Base-by-base conservation (phyloP, 2,329 filamentous ascomycete genomes). In the Penicillium sclerotigenum region DNA sequence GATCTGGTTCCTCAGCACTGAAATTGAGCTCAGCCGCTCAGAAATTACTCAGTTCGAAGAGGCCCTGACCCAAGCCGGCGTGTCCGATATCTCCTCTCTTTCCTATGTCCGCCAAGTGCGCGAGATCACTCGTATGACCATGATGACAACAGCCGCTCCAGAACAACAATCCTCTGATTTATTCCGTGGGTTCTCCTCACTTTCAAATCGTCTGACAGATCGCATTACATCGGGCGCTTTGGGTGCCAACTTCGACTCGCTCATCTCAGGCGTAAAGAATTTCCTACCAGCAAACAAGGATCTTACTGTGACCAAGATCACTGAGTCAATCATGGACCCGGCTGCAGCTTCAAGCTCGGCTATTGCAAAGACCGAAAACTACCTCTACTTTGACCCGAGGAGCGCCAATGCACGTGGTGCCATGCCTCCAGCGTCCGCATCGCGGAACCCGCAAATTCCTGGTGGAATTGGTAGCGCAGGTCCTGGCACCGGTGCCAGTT, bases 311-410 rank as follows among this genome's bases (percentile, higher is more conserved):
- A 99, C 95, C 54, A 97, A 97, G 76, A 97, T 99, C 70, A 93
- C 94, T 38, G 94, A 99, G 74, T 96, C 91, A 1, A 87, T 99
- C 68, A 99, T 99, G 93, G 94, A 99, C 69, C 94, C 94, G 0
- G 83, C 90, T 43, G 86, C 91, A 11, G 93, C 94, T 3, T 91
- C 90, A 4, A 93, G 90, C 6, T 93, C 89, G 26, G 94, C 94
- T 26, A 94, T 99, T 62, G 89, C 91, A 58, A 97, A 96, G 79
- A 97, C 94, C 1, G 94, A 99, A 71, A 88, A 90, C 67, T 99
- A 97, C 69, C 84, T 97, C 29, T 99, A 97, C 80, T 99, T 97
- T 71, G 95, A 99, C 71, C 94, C 94, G 0, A 86, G 93, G 50
- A 95, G 89, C 61, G 90, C 93, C 29, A 96, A 96, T 69, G 94